phyloP scores from a whole-genome alignment of 768 basidiomycete species.

The Pleurotus tuoliensis region DNA sequence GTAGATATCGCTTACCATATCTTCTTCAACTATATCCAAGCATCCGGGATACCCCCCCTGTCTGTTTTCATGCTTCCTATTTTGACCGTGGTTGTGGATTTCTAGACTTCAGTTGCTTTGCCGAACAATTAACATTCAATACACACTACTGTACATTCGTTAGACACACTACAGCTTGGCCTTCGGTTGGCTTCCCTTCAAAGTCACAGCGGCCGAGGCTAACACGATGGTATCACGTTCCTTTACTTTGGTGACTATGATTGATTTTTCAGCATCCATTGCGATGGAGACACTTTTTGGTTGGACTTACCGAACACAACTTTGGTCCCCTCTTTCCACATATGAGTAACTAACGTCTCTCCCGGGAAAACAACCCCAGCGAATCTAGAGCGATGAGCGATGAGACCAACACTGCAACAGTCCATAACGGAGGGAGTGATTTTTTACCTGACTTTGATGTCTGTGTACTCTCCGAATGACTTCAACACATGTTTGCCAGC shows the following conservation, averaged over 20 bases:
- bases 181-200: constrained; percentile 46
- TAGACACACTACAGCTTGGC: constrained; percentile 50
- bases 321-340: constrained; percentile 96
- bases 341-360: constrained; percentile 91
- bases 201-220: constrained; percentile 78
- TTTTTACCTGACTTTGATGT: constrained; percentile 90
- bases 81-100: no score
- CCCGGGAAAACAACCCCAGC: constrained; percentile 92
- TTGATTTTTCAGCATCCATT: no score
- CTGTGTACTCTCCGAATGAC: constrained; percentile 77
- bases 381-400: constrained; percentile 45
- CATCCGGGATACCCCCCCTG: neutral
- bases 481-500: constrained; percentile 91
- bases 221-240: constrained; percentile 73
- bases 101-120: no score
- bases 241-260: constrained; percentile 80
- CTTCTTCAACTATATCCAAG: neutral
- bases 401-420: neutral
- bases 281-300: no score
- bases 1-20: no score
- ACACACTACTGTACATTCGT: neutral
- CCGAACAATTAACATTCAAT: no score
- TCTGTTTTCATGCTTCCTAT: neutral
- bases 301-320: constrained; percentile 81
- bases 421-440: neutral